These are phyloP conservation scores for Backusella tuberculispora DNA, from an alignment of 192 early-diverging fungal genomes.

Conservation along the genomic window DNA sequence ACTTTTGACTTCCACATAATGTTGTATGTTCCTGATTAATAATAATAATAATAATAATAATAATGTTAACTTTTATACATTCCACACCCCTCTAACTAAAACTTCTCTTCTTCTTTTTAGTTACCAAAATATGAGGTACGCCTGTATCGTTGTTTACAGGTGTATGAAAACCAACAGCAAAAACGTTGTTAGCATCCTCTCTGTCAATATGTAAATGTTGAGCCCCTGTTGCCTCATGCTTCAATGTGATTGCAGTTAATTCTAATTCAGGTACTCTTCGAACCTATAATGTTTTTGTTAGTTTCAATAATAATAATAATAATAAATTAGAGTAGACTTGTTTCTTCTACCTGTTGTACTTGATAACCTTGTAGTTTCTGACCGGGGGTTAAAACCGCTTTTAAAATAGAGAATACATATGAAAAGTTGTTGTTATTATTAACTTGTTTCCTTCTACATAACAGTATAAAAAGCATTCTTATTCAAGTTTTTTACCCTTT, in stretches of 20 bases:
- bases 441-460: too few relatives aligned
- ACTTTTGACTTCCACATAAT: constrained; percentile 84
- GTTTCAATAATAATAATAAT: not conserved
- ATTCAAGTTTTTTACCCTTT: constrained; percentile 13
- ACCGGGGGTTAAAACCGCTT: constrained; percentile 15
- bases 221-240: constrained; percentile 79
- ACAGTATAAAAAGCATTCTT: too few relatives aligned
- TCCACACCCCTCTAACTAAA: not conserved
- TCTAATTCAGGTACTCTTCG: constrained; percentile 76
- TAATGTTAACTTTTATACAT: not conserved
- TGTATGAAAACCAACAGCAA: constrained; percentile 91
- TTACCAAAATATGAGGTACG: constrained; percentile 86
- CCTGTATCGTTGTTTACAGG: constrained; percentile 82
- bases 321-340: not conserved
- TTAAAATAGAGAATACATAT: not conserved
- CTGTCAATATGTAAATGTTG: constrained; percentile 87
- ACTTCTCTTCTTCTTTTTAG: not conserved
- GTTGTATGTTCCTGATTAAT: constrained; percentile 81
- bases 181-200: constrained; percentile 92
- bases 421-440: too few relatives aligned
- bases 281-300: constrained; percentile 34
- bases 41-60: constrained; percentile 1
- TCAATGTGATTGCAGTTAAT: constrained; percentile 73
- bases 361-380: constrained; percentile 28
- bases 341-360: constrained; percentile 32